Percentiles rank a stretch among this genome's conserved stretches.
Conservation (phyloP, 2,329 filamentous ascomycete genomes). For the Alternaria solani region DNA sequence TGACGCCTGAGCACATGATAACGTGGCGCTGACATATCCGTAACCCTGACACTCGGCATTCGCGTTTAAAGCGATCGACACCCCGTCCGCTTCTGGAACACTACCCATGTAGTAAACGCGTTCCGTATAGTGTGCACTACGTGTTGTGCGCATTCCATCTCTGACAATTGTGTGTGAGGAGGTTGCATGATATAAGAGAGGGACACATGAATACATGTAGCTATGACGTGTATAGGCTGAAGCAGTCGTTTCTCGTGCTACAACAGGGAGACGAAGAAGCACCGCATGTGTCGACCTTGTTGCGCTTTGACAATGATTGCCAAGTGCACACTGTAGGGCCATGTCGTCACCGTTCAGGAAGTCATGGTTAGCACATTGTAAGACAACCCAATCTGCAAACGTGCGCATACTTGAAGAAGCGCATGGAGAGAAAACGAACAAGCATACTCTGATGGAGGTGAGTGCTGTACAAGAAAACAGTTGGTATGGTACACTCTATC, state of each 20-base stretch:
- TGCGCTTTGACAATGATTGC: neutral
- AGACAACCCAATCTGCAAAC: neutral
- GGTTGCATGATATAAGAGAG: neutral
- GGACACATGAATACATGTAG: neutral
- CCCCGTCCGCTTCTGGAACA: neutral
- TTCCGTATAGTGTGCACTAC: neutral
- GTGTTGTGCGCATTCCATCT: neutral
- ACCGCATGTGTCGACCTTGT: neutral
- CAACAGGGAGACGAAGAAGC: too few species aligned
- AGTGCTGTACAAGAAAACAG: conserved; percentile 28
- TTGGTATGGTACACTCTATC: conserved; percentile 53
- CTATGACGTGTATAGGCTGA: neutral
- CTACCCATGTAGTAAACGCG: neutral
- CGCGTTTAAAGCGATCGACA: conserved; percentile 2
- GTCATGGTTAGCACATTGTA: neutral
- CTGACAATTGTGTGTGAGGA: neutral
- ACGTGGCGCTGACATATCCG: conserved; percentile 34
- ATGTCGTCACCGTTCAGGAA: neutral
- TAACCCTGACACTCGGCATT: conserved; percentile 13
- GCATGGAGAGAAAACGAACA: neutral
- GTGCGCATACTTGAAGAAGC: neutral
- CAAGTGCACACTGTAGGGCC: neutral
- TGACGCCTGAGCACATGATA: conserved; percentile 42
- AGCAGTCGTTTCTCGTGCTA: too few species aligned
- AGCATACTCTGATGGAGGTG: conserved; percentile 6